phyloP scores from a whole-genome alignment of 805 yeast species.

The Jamesozyma lodderae region DNA sequence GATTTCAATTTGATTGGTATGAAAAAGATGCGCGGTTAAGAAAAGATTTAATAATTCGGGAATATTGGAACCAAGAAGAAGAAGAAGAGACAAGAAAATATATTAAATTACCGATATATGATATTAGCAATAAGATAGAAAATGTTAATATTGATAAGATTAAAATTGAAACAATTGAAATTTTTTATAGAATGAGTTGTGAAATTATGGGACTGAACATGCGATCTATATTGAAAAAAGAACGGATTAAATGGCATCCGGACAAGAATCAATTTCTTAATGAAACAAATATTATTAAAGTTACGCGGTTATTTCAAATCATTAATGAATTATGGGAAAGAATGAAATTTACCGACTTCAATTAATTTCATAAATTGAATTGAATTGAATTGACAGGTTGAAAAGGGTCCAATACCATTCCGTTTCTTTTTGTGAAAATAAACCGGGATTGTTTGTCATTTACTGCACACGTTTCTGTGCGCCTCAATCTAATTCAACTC shows the following conservation, averaged over 20 bases:
- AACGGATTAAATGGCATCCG: constrained; percentile 64
- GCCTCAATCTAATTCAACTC: background rate
- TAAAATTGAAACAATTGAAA: background rate
- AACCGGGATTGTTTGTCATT: background rate
- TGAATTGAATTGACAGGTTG: background rate
- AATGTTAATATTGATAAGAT: background rate
- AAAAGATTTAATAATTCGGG: too few species aligned
- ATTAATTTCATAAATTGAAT: background rate
- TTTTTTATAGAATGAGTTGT: constrained; percentile 11
- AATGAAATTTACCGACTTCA: background rate
- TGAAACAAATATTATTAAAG: constrained; percentile 8
- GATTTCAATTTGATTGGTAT: constrained; percentile 2
- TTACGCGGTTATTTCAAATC: constrained; percentile 37
- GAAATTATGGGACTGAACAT: constrained; percentile 1
- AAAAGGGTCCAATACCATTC: background rate
- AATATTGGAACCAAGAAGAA: background rate
- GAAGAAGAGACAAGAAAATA: background rate
- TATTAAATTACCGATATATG: background rate
- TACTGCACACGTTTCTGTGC: background rate
- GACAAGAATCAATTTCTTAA: constrained; percentile 32
- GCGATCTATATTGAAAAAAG: constrained; percentile 32
- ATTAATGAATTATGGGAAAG: constrained; percentile 34
- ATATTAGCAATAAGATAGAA: background rate
- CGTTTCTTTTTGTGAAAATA: background rate
- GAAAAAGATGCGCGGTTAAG: background rate